Conservation (phyloP, 2,329 filamentous ascomycete genomes). For the Epichloe sibirici region DNA sequence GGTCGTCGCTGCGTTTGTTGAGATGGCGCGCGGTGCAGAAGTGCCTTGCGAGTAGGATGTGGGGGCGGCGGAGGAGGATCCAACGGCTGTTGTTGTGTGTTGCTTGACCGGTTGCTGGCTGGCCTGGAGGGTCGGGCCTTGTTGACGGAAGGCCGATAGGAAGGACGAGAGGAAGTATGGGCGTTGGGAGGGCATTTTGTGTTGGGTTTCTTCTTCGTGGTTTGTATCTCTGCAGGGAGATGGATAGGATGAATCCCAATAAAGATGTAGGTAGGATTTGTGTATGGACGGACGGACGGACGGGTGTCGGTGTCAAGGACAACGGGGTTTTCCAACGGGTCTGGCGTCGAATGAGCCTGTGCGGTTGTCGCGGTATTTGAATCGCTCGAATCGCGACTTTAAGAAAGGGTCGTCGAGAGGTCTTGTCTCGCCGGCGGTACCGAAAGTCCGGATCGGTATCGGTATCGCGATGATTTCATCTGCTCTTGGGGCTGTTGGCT, state of each 20-base stretch:
- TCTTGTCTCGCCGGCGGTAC: background rate
- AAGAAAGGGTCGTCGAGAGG: background rate
- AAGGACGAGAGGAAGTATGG: slow-evolving; percentile 45
- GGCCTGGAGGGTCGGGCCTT: slow-evolving; percentile 25
- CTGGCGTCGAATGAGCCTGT: background rate
- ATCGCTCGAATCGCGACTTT: background rate
- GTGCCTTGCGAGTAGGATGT: slow-evolving; percentile 12
- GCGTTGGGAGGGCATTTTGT: slow-evolving; percentile 37
- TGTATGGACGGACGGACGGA: background rate
- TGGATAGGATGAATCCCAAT: background rate
- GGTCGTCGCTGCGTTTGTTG: slow-evolving; percentile 13
- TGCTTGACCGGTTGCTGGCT: slow-evolving; percentile 25
- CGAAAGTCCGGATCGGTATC: background rate
- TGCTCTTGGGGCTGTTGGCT: background rate
- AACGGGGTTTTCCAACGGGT: background rate
- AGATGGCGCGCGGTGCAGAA: slow-evolving; percentile 11
- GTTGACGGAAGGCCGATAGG: slow-evolving; percentile 42
- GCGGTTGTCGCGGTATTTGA: background rate
- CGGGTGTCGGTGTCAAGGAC: background rate
- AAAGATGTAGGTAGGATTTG: background rate
- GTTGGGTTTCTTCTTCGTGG: background rate
- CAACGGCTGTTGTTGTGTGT: slow-evolving; percentile 16
- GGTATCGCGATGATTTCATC: background rate
- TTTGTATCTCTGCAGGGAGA: background rate
- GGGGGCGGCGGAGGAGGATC: slow-evolving; percentile 15